Conservation (phyloP, 495 filamentous ascomycete species). For the Penicillium waksmanii region DNA sequence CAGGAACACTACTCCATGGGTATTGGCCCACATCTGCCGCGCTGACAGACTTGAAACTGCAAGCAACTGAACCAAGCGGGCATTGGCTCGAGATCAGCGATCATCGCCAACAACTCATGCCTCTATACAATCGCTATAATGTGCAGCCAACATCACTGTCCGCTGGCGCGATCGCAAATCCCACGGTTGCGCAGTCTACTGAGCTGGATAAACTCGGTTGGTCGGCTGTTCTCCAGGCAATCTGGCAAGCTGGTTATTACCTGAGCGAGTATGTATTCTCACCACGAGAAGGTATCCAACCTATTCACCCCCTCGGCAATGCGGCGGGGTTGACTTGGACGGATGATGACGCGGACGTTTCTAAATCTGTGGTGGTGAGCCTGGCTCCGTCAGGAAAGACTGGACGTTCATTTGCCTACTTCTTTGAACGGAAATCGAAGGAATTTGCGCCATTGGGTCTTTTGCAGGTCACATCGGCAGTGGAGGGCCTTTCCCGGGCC, state of each 20-base stretch:
- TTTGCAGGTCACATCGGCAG: conserved; percentile 33
- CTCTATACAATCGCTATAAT: conserved; percentile 58
- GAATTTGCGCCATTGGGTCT: conserved; percentile 27
- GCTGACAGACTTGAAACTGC: conserved; percentile 32
- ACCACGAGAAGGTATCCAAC: conserved; percentile 21
- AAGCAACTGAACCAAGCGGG: conserved; percentile 22
- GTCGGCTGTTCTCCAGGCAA: conserved; percentile 43
- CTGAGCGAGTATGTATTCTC: conserved; percentile 52
- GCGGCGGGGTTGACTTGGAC: conserved; percentile 36
- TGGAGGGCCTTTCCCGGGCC: conserved; percentile 30
- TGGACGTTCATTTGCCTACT: conserved; percentile 45
- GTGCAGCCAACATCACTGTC: conserved; percentile 17
- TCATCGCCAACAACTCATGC: conserved; percentile 47
- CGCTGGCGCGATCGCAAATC: not conserved
- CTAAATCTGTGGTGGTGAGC: conserved; percentile 39
- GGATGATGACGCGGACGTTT: conserved; percentile 49
- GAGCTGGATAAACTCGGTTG: conserved; percentile 31
- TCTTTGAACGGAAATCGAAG: conserved; percentile 18
- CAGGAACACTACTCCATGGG: conserved; percentile 36
- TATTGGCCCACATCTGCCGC: conserved; percentile 40
- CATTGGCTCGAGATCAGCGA: conserved; percentile 47
- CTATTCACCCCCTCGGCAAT: conserved; percentile 42
- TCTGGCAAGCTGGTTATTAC: conserved; percentile 52
- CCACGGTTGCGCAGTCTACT: not conserved
- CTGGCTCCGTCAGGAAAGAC: conserved; percentile 56